Conservation (phyloP, 192 early-diverging fungal species). For the Coemansia sp. region DNA sequence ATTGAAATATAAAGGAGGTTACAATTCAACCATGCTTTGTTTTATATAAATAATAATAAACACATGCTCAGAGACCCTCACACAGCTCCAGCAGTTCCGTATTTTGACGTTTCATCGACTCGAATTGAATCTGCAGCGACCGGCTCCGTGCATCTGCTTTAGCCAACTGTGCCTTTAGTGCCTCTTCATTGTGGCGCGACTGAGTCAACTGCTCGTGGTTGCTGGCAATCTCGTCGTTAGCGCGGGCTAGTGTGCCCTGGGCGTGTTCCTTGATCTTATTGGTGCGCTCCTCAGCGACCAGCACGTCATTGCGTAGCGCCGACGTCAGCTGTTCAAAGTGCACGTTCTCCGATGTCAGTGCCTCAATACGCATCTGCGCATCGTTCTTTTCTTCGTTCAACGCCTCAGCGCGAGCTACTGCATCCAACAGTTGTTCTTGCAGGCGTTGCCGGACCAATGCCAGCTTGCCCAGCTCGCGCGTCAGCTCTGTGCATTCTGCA, state of each 20-base stretch:
- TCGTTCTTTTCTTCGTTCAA: slow-evolving; percentile 26
- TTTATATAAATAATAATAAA: too few relatives aligned
- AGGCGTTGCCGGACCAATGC: slow-evolving; percentile 38
- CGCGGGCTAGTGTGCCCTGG: slow-evolving; percentile 35
- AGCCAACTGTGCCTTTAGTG: slow-evolving; percentile 7
- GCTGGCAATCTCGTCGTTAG: slow-evolving; percentile 41
- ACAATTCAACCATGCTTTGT: too few relatives aligned
- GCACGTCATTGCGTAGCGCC: slow-evolving; percentile 31
- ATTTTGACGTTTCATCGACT: slow-evolving; percentile 34
- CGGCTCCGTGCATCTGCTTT: slow-evolving; percentile 34
- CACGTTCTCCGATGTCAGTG: slow-evolving; percentile 24
- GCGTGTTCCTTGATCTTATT: slow-evolving; percentile 38
- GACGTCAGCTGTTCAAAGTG: slow-evolving; percentile 23
- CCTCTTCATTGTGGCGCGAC: slow-evolving; percentile 7
- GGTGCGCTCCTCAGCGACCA: slow-evolving; percentile 43
- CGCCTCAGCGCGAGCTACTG: slow-evolving; percentile 13
- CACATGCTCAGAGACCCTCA: too few relatives aligned
- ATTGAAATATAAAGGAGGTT: not conserved
- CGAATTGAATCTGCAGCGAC: slow-evolving; percentile 46
- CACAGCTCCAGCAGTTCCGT: slow-evolving; percentile 32
- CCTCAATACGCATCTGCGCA: slow-evolving; percentile 26
- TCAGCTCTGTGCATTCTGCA: slow-evolving; percentile 18
- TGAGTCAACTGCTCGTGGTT: slow-evolving; percentile 5
- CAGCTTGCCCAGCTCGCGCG: slow-evolving; percentile 33
- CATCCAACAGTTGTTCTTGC: slow-evolving; percentile 19